These are phyloP conservation scores for Fusarium miscanthi DNA, from an alignment of 2,329 filamentous ascomycete species.

Conservation along the genomic window DNA sequence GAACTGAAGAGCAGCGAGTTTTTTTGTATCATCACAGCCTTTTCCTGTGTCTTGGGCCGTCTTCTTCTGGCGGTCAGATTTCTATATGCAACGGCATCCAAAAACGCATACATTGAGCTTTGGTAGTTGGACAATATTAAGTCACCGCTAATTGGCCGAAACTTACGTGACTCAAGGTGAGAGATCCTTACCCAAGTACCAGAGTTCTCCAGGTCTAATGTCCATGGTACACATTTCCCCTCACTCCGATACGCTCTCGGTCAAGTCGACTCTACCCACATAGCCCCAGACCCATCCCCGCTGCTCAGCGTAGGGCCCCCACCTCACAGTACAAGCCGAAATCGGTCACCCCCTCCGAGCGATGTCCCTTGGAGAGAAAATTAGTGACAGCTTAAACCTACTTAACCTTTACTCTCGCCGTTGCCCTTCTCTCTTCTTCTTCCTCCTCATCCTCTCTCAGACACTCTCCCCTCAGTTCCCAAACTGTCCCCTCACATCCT, in stretches of 20 bases:
- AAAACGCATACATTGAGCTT: constrained; percentile 18
- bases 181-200: constrained; percentile 14
- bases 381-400: constrained; percentile 35
- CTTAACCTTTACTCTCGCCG: constrained; percentile 44
- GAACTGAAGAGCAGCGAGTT: background rate
- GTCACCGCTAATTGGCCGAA: constrained; percentile 25
- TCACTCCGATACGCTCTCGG: background rate
- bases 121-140: constrained; percentile 18
- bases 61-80: constrained; percentile 6
- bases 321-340: constrained; percentile 41
- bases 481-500: constrained; percentile 41
- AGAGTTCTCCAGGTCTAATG: constrained; percentile 17
- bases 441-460: constrained; percentile 45
- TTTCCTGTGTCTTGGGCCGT: background rate
- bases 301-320: constrained; percentile 30
- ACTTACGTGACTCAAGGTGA: constrained; percentile 28
- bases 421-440: constrained; percentile 24
- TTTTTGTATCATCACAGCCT: background rate
- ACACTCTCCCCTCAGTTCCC: constrained; percentile 39
- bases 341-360: constrained; percentile 39
- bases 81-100: constrained; percentile 4
- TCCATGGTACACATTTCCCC: constrained; percentile 1
- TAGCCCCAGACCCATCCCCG: constrained; percentile 36
- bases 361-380: constrained; percentile 32
- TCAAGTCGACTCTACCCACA: constrained; percentile 18